Evolutionary conservation across 2,329 filamentous ascomycete genomes (phyloP).

Genomic region (Sclerotinia glacialis): DNA sequence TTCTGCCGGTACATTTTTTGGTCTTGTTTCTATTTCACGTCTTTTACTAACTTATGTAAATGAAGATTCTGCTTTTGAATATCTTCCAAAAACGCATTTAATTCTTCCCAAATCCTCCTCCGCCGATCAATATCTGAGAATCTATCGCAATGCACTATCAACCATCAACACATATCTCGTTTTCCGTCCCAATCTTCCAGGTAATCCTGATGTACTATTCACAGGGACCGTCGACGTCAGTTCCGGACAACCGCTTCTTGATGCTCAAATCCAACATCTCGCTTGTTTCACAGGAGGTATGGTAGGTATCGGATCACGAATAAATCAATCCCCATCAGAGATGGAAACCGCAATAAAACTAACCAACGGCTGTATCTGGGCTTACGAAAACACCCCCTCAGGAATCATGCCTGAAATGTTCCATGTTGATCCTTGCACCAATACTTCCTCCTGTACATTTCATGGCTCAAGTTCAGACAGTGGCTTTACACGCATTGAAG

Average conservation of each 20-base stretch:
- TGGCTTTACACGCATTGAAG: constrained; percentile 21
- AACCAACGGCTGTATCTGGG: constrained; percentile 60
- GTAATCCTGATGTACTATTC: constrained; percentile 47
- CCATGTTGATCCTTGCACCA: constrained; percentile 40
- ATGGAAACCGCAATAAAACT: constrained; percentile 54
- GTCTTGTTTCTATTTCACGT: constrained; percentile 53
- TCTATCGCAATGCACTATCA: constrained; percentile 45
- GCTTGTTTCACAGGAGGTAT: constrained; percentile 69
- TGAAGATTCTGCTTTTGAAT: constrained; percentile 60
- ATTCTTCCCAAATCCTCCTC: constrained; percentile 33
- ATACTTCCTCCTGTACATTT: constrained; percentile 28
- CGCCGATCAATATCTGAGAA: constrained; percentile 38
- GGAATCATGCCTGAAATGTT: constrained; percentile 60
- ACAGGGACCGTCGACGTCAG: constrained; percentile 44
- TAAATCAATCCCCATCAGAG: constrained; percentile 53
- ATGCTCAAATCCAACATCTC: constrained; percentile 54
- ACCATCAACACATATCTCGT: constrained; percentile 46
- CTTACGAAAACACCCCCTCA: constrained; percentile 53
- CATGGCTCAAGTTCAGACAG: not conserved
- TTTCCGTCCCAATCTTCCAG: constrained; percentile 45
- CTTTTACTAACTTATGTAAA: constrained; percentile 55
- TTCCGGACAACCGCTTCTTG: constrained; percentile 12
- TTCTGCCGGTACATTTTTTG: constrained; percentile 50
- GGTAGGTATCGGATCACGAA: constrained; percentile 61
- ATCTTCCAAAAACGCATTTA: constrained; percentile 55